Evolutionary conservation across 352 stramenopile species (phyloP).

Genomic region (Pythium oligandrum): DNA sequence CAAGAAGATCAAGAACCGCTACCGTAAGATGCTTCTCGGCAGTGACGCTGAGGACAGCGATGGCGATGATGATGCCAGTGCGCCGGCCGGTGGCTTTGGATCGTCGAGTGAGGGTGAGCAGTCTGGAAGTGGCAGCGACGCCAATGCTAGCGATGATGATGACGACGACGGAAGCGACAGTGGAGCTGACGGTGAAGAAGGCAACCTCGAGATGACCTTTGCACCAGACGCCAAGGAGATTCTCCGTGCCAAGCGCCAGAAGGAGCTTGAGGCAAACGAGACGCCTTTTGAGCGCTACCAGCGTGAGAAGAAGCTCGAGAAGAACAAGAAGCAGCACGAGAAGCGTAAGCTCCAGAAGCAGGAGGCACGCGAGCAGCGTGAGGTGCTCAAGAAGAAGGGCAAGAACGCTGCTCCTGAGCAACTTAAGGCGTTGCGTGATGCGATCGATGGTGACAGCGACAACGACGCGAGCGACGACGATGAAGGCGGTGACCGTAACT

Average conservation of each 20-base stretch:
- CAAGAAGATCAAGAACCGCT: constrained; percentile 75
- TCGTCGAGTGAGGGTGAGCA: constrained; percentile 24
- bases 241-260: constrained; percentile 69
- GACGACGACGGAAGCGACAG: constrained; percentile 2
- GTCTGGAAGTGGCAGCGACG: constrained; percentile 4
- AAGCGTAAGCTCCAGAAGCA: constrained; percentile 65
- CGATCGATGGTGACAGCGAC: constrained; percentile 37
- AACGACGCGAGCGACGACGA: constrained; percentile 20
- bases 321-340: constrained; percentile 81
- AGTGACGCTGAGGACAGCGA: constrained; percentile 67
- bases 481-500: constrained; percentile 59
- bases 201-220: constrained; percentile 86
- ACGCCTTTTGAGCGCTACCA: constrained; percentile 82
- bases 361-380: constrained; percentile 54
- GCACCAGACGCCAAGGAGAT: constrained; percentile 62
- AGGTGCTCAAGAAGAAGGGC: constrained; percentile 63
- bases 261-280: constrained; percentile 70
- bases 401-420: constrained; percentile 29
- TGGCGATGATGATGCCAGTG: constrained; percentile 24
- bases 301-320: constrained; percentile 83
- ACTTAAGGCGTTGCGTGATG: constrained; percentile 51
- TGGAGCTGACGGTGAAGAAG: constrained; percentile 9
- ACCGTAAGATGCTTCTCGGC: constrained; percentile 74
- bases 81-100: constrained; percentile 8
- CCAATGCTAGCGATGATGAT: constrained; percentile 5